Base-by-base conservation (phyloP, 2,329 filamentous ascomycete species). In the Emericellopsis cladophorae region DNA sequence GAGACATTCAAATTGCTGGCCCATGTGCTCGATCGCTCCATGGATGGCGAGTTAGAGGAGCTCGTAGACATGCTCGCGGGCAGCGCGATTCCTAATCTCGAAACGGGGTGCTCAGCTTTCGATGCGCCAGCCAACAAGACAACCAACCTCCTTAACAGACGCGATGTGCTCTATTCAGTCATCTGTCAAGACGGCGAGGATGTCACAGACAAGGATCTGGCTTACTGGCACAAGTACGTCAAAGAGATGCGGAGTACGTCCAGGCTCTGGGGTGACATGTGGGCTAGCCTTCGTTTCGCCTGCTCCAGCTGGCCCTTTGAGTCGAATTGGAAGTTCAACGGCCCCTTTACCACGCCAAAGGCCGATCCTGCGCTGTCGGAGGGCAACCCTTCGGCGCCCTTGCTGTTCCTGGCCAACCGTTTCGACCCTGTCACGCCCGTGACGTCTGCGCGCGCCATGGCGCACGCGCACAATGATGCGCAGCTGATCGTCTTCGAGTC, bases 401-500 rank as follows among this genome's bases (percentile, higher is more conserved):
- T 70, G 22, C 49, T 72, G 23, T 68, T 68, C 48, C 45, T 70
- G 4, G 56, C 60, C 10, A 65, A 62, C 40, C 45, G 54, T 6
- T 55, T 62, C 7, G 67, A 71, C 42, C 68, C 68, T 11, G 62
- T 68, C 10, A 71, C 68, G 22, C 68, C 68, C 5, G 46, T 64
- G 31, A 37, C 38, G 39, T 58, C 43, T 59, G 66, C 51, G 54
- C 64, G 45, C 6, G 42, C 40, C 26, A 57, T 55, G 49, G 46
- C 53, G 7, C 39, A 36, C 29, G 16, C 37, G 7, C 55, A 60
- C 36, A 52, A 53, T 1, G 54, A 52, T 14, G 48, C 58, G 1
- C 44, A 44, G 1, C 46, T 61, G 10, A 43, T 59, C 18, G 43
- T 60, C 5, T 53, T 56, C 33, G 52, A 60, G 29, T 44, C 42